These are phyloP conservation scores for Cryptococcus deneoformans DNA, from an alignment of 1,284 basidiomycete genomes.

Conservation along the genomic window DNA sequence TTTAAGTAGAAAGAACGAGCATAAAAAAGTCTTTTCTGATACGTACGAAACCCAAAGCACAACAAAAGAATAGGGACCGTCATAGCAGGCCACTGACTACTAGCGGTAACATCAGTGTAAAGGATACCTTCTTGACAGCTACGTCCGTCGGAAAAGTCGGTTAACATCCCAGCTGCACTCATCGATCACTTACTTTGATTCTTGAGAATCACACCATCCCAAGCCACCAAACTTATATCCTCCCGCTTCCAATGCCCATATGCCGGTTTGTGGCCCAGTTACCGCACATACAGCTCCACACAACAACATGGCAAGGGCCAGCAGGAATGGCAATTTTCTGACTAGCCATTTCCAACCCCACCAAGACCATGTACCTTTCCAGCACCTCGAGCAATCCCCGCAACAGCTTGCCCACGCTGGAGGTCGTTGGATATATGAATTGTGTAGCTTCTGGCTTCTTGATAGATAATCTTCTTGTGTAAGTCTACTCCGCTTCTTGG, in stretches of 20 bases:
- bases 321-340: conserved; percentile 8
- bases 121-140: not conserved
- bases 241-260: conserved; percentile 6
- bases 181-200: conserved; percentile 3
- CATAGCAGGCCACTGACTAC: conserved; percentile 1
- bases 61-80: conserved; percentile 9
- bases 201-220: conserved; percentile 10
- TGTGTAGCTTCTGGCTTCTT: not conserved
- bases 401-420: conserved; percentile 5
- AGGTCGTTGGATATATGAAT: not conserved
- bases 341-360: conserved; percentile 10
- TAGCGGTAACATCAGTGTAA: not conserved
- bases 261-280: conserved; percentile 10
- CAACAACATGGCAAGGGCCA: conserved; percentile 3
- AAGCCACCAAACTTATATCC: conserved; percentile 8
- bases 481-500: no score
- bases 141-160: not conserved
- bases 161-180: no score
- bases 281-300: conserved; percentile 5
- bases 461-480: no score
- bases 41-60: conserved; percentile 10
- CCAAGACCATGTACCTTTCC: conserved; percentile 5
- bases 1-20: no score
- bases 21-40: not conserved
- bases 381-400: conserved; percentile 3